Percentiles rank a stretch among this genome's conserved stretches.
phyloP scores from a whole-genome alignment of 805 yeast genomes.

The Barnettozyma wickerhamii region DNA sequence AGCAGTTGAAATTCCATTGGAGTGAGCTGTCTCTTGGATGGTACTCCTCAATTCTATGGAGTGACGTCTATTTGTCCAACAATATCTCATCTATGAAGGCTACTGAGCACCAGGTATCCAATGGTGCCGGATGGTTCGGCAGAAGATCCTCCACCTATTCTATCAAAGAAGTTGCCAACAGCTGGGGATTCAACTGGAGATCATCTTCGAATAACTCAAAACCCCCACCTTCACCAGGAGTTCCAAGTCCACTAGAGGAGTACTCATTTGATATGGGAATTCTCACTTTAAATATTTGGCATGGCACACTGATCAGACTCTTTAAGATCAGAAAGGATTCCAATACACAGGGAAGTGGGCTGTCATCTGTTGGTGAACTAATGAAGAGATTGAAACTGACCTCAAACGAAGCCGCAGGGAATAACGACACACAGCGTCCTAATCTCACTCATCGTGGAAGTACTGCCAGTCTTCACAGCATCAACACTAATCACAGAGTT shows the following conservation, averaged over 20 bases:
- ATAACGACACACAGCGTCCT: conserved; percentile 7
- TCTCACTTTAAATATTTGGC: conserved; percentile 20
- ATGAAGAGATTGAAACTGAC: conserved; percentile 33
- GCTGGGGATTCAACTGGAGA: conserved; percentile 33
- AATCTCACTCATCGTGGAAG: conserved; percentile 3
- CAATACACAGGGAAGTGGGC: conserved; percentile 36
- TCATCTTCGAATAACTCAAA: too few species aligned
- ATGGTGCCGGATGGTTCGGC: conserved; percentile 19
- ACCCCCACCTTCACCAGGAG: background rate
- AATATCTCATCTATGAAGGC: conserved; percentile 8
- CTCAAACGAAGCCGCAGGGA: conserved; percentile 17
- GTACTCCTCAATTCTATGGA: conserved; percentile 68
- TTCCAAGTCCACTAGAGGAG: conserved; percentile 10
- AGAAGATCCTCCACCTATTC: conserved; percentile 22
- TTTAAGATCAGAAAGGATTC: conserved; percentile 32
- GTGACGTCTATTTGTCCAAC: conserved; percentile 39
- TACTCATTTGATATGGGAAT: conserved; percentile 19
- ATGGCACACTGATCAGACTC: conserved; percentile 16
- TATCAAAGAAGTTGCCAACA: conserved; percentile 31
- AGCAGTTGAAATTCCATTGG: conserved; percentile 58
- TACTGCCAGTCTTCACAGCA: background rate
- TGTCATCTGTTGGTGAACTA: conserved; percentile 37
- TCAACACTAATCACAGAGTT: conserved; percentile 6
- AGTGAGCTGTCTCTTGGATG: conserved; percentile 62
- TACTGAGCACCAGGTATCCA: conserved; percentile 3